Conservation (phyloP, 192 early-diverging fungal genomes). For the Spizellomyces sp. region DNA sequence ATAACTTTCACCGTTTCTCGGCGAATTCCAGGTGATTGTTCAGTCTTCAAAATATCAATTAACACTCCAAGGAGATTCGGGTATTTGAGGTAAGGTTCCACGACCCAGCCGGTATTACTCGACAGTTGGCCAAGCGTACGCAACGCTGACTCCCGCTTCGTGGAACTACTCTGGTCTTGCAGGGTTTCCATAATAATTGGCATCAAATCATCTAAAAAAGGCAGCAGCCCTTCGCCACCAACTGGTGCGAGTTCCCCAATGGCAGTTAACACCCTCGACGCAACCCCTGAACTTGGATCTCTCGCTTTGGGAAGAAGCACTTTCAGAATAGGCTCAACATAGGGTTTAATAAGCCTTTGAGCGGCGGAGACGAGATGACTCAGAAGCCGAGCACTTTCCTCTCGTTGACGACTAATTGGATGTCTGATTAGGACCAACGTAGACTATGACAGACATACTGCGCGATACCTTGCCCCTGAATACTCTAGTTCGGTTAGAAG, state of each 20-base stretch:
- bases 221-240: slow-evolving; percentile 79
- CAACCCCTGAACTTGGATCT: slow-evolving; percentile 76
- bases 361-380: slow-evolving; percentile 75
- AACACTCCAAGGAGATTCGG: slow-evolving; percentile 80
- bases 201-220: slow-evolving; percentile 80
- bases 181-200: slow-evolving; percentile 86
- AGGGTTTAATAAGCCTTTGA: slow-evolving; percentile 83
- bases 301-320: slow-evolving; percentile 79
- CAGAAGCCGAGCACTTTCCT: slow-evolving; percentile 81
- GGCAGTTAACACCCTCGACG: slow-evolving; percentile 75
- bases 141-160: slow-evolving; percentile 86
- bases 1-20: slow-evolving; percentile 86
- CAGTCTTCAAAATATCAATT: slow-evolving; percentile 80
- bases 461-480: slow-evolving; percentile 59
- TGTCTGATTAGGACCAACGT: neutral
- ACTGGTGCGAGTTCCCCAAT: slow-evolving; percentile 83
- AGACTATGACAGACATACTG: neutral
- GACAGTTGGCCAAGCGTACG: slow-evolving; percentile 84
- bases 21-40: slow-evolving; percentile 72
- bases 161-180: slow-evolving; percentile 80
- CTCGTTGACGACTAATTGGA: slow-evolving; percentile 69
- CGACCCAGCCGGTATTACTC: slow-evolving; percentile 84
- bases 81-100: slow-evolving; percentile 86
- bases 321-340: slow-evolving; percentile 85
- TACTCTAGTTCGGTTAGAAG: slow-evolving; percentile 91